A percentile compares a stretch with the other conserved stretches of the same genome.
Evolutionary conservation across 164 flowering plant genomes (phyloP).

Genomic region (Aristolochia fimbriata): DNA sequence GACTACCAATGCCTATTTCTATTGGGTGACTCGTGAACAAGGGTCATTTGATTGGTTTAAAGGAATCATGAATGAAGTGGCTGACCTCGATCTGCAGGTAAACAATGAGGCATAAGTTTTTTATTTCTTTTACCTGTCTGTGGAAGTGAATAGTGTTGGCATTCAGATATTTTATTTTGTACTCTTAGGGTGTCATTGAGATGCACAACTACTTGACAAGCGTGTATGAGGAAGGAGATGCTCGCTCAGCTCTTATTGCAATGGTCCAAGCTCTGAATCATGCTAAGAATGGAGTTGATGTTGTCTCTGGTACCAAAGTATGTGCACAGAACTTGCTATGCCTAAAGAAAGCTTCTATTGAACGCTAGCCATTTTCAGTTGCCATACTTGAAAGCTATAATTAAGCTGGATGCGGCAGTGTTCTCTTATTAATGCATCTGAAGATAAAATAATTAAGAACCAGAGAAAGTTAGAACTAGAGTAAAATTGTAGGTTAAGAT

Average conservation of each 20-base stretch:
- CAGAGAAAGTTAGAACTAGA: too few species aligned
- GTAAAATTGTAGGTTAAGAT: too few species aligned
- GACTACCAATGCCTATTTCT: constrained; percentile 96
- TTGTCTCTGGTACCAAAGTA: constrained; percentile 92
- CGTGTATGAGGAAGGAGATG: constrained; percentile 98
- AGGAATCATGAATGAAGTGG: constrained; percentile 97
- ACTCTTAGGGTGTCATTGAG: constrained; percentile 77
- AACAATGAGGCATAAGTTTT: neutral
- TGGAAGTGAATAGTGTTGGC: neutral
- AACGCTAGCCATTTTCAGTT: neutral
- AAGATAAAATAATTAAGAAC: too few species aligned
- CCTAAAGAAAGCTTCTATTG: neutral
- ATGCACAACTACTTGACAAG: constrained; percentile 99
- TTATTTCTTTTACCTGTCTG: neutral
- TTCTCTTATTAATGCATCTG: too few species aligned
- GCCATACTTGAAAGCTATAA: too few species aligned
- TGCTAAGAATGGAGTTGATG: constrained; percentile 92
- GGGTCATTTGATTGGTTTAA: constrained; percentile 99
- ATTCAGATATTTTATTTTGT: constrained; percentile 4
- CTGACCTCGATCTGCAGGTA: constrained; percentile 91
- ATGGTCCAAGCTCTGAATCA: constrained; percentile 98
- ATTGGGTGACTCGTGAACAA: constrained; percentile 98
- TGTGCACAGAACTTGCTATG: neutral
- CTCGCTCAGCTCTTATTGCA: constrained; percentile 94
- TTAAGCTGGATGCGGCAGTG: too few species aligned